Base-by-base conservation (phyloP, 1,284 basidiomycete species). In the Psilocybe mexicana region DNA sequence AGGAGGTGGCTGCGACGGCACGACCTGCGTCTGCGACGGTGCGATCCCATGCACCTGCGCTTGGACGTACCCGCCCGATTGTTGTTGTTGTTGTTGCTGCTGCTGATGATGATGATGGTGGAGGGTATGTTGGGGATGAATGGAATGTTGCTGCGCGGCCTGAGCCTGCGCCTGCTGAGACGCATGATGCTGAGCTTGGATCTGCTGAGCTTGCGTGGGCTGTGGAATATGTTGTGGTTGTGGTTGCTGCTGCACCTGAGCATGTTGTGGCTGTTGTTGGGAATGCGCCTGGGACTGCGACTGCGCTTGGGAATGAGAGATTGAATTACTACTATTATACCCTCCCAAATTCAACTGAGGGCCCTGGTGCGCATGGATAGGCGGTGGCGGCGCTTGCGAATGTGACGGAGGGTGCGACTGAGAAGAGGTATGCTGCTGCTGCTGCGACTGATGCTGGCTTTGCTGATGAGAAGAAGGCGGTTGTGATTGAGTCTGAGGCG, bases 291-390 rank as follows among this genome's bases (percentile, higher is more conserved):
- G 52, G 44, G 52, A 53, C 42, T 54, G 48, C 43, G 49, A 36
- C 24, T 54, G 52, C 25, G 43, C 43, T 42, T 11, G 33, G 51
- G n/a, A 42, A 44, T 55, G 24, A 46, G 56, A 60, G 18, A 36
- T 36, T 0, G 35, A 36, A 36, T 0, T 7, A 40, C 3, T 12
- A 40, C 7, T 4, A 4, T 11, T 11, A 12, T 40, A 40, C 14
- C 38, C 38, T 12, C 38, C 38, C 72, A 66, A n/a, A 73, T 40
- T 67, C 38, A 40, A 68, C 58, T 61, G 70, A 64, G 62, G 70
- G 57, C 58, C 57, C 36, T 56, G 55, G 25, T 55, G 53, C 6
- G 63, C 43, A 28, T 70, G 67, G 55, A 70, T 62, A n/a, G 55
- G 55, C 3, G 60, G 53, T 14, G 61, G 42, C 14, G 63, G 51